These are phyloP conservation scores for Articulospora tetracladia DNA, from an alignment of 495 filamentous ascomycete species.

Conservation along the genomic window DNA sequence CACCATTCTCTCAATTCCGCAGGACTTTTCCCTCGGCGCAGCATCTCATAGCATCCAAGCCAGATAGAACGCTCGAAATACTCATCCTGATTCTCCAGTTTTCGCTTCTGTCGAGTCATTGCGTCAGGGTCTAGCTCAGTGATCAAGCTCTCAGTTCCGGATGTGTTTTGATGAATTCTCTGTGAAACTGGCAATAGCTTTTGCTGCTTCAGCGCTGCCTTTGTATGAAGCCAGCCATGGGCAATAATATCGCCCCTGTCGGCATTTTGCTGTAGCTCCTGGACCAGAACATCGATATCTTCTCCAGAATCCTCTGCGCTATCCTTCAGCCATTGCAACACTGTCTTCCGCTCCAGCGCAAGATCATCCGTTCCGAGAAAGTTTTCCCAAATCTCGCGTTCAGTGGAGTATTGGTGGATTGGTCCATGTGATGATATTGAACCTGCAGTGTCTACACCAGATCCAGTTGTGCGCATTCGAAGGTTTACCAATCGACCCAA, in stretches of 20 bases:
- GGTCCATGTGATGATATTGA: conserved; percentile 24
- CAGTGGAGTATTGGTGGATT: conserved; percentile 54
- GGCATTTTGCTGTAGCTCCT: conserved; percentile 66
- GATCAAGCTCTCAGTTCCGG: conserved; percentile 60
- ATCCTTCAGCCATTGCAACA: conserved; percentile 78
- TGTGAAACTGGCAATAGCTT: conserved; percentile 68
- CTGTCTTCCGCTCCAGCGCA: conserved; percentile 60
- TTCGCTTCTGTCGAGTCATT: conserved; percentile 66
- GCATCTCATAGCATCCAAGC: conserved; percentile 84
- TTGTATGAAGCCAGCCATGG: conserved; percentile 89
- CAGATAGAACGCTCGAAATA: conserved; percentile 84
- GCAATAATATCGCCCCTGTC: conserved; percentile 64
- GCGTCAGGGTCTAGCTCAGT: conserved; percentile 97
- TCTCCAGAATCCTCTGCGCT: conserved; percentile 50
- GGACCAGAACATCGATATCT: conserved; percentile 71
- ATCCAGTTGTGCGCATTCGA: conserved; percentile 33
- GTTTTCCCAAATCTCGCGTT: conserved; percentile 59
- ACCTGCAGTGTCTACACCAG: neutral
- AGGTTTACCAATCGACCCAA: conserved; percentile 57
- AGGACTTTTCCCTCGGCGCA: conserved; percentile 71
- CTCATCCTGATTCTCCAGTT: conserved; percentile 73
- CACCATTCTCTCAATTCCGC: conserved; percentile 77
- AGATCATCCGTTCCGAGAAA: conserved; percentile 63
- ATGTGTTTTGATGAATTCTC: conserved; percentile 50
- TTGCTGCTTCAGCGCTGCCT: conserved; percentile 80